phyloP scores from a whole-genome alignment of 805 yeast genomes.

The Nakazawaea wyomingensis region DNA sequence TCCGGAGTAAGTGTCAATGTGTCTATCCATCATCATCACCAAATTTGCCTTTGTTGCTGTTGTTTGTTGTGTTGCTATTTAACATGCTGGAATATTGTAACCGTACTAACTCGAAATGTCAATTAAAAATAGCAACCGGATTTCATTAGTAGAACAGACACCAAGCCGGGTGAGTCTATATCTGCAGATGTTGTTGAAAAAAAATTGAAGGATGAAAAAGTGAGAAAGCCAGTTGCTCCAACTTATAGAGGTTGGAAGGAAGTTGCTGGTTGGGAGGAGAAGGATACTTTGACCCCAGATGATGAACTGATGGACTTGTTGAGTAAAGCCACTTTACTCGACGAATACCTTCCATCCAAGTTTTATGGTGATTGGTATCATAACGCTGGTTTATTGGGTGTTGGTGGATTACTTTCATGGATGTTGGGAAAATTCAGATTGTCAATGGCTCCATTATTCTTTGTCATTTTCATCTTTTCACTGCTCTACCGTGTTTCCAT shows the following conservation, averaged over 20 bases:
- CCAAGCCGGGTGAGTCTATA: conserved; percentile 4
- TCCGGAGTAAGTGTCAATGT: too few species aligned
- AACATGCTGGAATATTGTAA: too few species aligned
- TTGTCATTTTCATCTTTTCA: conserved; percentile 57
- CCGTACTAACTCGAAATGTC: too few species aligned
- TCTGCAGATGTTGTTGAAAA: conserved; percentile 10
- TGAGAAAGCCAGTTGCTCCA: conserved; percentile 51
- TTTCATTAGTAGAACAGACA: background rate
- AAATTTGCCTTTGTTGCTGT: too few species aligned
- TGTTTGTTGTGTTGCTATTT: too few species aligned
- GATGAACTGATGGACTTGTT: conserved; percentile 71
- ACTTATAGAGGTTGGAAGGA: conserved; percentile 92
- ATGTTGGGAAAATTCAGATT: conserved; percentile 71
- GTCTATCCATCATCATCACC: too few species aligned
- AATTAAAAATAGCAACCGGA: conserved; percentile 9
- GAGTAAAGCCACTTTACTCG: conserved; percentile 67
- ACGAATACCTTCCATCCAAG: conserved; percentile 66
- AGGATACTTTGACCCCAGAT: conserved; percentile 56
- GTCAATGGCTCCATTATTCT: conserved; percentile 75
- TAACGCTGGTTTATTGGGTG: conserved; percentile 63
- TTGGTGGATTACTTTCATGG: conserved; percentile 73
- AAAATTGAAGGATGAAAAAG: conserved; percentile 14
- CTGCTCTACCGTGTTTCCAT: conserved; percentile 79
- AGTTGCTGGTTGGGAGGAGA: conserved; percentile 79
- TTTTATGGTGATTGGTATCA: conserved; percentile 97